These are phyloP conservation scores for Beauveria varroae DNA, from an alignment of 2,329 filamentous ascomycete species.

Conservation along the genomic window DNA sequence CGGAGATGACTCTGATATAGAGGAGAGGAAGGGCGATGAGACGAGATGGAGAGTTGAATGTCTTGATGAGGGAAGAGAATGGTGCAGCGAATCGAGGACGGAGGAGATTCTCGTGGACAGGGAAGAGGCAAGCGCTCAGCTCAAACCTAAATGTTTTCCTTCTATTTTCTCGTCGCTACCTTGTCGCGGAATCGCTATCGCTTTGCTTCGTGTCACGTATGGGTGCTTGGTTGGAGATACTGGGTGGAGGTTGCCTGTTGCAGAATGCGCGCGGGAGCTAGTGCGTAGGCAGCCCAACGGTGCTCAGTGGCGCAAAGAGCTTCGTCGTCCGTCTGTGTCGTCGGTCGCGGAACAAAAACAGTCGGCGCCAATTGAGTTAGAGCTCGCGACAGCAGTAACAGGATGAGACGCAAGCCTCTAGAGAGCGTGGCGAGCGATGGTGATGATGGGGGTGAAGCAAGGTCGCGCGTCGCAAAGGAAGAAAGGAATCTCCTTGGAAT, in stretches of 20 bases:
- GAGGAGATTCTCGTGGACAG: conserved; percentile 29
- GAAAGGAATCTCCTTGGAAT: background rate
- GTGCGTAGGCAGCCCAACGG: background rate
- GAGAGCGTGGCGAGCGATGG: background rate
- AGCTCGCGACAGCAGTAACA: background rate
- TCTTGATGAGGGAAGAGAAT: conserved; percentile 19
- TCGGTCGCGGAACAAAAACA: conserved; percentile 1
- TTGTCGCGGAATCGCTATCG: conserved; percentile 1
- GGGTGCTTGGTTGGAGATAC: background rate
- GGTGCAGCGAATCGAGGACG: conserved; percentile 31
- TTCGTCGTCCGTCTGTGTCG: background rate
- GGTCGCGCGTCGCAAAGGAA: conserved; percentile 4
- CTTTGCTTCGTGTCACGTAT: conserved; percentile 12
- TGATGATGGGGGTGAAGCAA: conserved; percentile 4
- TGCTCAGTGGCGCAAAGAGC: background rate
- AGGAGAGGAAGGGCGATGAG: conserved; percentile 21
- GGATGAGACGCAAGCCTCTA: background rate
- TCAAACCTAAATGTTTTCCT: conserved; percentile 25
- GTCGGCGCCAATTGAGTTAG: background rate
- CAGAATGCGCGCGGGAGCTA: background rate
- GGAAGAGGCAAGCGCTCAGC: conserved; percentile 31
- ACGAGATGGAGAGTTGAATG: conserved; percentile 27
- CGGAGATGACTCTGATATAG: conserved; percentile 1
- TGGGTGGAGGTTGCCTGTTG: background rate
- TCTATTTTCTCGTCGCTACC: background rate